These are phyloP conservation scores for Chlorella variabilis DNA, from an alignment of 163 green algal genomes.

Conservation along the genomic window DNA sequence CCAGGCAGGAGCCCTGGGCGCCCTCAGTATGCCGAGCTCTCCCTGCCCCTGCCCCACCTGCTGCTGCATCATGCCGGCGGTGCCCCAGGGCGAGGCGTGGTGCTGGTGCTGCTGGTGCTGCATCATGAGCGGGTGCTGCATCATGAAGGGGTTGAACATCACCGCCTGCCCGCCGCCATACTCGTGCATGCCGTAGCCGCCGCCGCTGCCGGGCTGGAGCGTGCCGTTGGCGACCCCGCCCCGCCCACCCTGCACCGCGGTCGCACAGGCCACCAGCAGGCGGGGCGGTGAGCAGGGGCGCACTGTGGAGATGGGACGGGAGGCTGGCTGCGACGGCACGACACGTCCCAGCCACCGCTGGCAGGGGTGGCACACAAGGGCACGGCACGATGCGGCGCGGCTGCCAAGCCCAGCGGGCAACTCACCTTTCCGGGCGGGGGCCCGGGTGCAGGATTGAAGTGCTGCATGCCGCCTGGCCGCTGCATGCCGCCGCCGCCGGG, in stretches of 20 bases:
- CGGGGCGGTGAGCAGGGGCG: too few species aligned
- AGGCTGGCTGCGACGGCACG: too few species aligned
- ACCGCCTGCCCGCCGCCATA: not conserved
- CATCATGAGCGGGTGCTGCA: conserved; percentile 38
- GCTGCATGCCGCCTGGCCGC: conserved; percentile 17
- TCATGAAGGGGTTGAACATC: conserved; percentile 39
- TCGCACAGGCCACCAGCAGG: too few species aligned
- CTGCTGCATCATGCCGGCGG: conserved; percentile 29
- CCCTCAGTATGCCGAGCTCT: too few species aligned
- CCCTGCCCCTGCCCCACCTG: not conserved
- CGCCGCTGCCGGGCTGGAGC: conserved; percentile 1
- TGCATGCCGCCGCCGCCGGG: not conserved
- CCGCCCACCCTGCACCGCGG: conserved; percentile 5
- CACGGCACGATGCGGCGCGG: not conserved
- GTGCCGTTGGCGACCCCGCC: conserved; percentile 1
- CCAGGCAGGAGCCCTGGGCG: too few species aligned
- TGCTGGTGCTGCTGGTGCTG: conserved; percentile 26
- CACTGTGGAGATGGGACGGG: not conserved
- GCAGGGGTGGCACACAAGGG: too few species aligned
- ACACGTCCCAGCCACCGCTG: too few species aligned
- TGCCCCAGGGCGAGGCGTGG: conserved; percentile 11
- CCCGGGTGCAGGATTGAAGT: conserved; percentile 35
- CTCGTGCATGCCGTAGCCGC: conserved; percentile 21
- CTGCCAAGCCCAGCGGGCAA: not conserved
- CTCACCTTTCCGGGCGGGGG: conserved; percentile 34